Evolutionary conservation across 192 early-diverging fungal species (phyloP).

Genomic region (Backusella luteola): DNA sequence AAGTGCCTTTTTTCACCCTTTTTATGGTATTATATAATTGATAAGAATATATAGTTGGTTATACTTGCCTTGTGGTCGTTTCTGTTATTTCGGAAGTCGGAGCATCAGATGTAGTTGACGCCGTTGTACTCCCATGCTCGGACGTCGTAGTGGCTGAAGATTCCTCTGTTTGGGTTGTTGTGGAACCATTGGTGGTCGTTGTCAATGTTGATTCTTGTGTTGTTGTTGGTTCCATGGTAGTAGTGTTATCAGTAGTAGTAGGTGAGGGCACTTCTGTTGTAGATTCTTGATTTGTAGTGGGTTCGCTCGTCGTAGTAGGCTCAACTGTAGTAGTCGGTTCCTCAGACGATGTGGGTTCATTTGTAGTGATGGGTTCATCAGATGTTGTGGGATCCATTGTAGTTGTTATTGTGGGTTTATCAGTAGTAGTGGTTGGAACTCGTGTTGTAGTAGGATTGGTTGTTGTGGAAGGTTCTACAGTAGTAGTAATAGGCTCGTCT

Average conservation of each 20-base stretch:
- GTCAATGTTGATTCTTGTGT: background rate
- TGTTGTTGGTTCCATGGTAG: background rate
- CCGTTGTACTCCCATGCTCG: slow-evolving; percentile 1
- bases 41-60: background rate
- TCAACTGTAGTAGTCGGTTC: background rate
- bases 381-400: background rate
- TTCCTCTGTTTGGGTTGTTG: slow-evolving; percentile 2
- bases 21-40: background rate
- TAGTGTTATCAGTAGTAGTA: background rate
- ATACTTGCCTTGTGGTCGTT: background rate
- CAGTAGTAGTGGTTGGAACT: background rate
- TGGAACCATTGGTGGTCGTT: background rate
- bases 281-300: background rate
- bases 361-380: background rate
- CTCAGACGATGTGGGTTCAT: background rate
- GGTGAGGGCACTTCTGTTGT: background rate
- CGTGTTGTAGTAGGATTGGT: background rate
- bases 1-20: background rate
- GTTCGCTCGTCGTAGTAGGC: background rate
- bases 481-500: background rate
- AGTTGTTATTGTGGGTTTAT: background rate
- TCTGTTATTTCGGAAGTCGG: background rate
- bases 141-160: background rate
- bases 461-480: background rate
- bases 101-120: background rate